Evolutionary conservation across 108 stramenopile genomes (phyloP).

Genomic region (Nannochloropsis granulata): DNA sequence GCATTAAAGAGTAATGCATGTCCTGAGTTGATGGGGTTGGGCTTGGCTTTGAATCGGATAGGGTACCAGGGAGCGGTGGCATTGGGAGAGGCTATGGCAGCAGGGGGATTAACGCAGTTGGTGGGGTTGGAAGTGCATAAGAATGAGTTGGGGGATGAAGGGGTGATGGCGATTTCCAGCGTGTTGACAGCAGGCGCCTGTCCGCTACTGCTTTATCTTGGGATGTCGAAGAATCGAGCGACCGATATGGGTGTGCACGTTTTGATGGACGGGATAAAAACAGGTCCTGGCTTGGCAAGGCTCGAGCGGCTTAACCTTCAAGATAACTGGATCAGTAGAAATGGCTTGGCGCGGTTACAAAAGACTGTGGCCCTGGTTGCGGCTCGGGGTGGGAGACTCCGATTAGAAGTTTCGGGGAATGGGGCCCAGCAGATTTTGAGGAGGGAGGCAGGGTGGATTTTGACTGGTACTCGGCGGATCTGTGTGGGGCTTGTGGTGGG

Average conservation of each 20-base stretch:
- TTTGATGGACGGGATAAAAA: neutral
- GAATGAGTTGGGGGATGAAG: neutral
- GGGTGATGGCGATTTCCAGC: neutral
- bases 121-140: neutral
- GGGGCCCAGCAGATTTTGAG: neutral
- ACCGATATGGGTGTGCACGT: neutral
- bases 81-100: neutral
- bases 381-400: neutral
- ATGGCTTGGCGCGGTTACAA: neutral
- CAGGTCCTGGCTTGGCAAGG: neutral
- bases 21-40: neutral
- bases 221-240: neutral
- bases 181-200: neutral
- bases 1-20: neutral
- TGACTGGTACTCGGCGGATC: neutral
- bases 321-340: neutral
- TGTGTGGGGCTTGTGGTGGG: neutral
- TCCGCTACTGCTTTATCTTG: neutral
- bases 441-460: neutral
- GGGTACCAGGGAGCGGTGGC: neutral
- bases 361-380: neutral
- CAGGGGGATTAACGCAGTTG: neutral
- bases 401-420: neutral
- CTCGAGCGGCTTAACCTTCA: neutral
- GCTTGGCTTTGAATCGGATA: neutral